phyloP scores from a whole-genome alignment of 106 monocot genomes.

The Posidonia australis region DNA sequence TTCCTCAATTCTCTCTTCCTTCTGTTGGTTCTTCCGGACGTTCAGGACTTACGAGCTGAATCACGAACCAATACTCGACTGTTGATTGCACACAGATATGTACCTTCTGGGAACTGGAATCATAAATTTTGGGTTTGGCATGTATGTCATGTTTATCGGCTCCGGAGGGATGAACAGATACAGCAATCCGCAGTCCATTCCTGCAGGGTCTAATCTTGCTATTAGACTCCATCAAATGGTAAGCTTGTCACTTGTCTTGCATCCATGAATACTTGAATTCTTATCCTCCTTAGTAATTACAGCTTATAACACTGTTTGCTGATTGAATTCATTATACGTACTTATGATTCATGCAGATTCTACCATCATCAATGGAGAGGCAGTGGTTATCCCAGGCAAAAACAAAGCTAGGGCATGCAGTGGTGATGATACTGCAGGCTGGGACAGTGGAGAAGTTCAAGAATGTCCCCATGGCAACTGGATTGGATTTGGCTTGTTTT shows the following conservation, averaged over 20 bases:
- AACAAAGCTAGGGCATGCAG: constrained; percentile 12
- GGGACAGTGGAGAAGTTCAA: constrained; percentile 19
- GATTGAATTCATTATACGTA: background rate
- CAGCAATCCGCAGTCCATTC: background rate
- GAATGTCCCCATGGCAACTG: constrained; percentile 7
- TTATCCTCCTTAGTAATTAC: background rate
- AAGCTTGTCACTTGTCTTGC: background rate
- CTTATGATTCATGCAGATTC: background rate
- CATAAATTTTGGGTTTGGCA: constrained; percentile 17
- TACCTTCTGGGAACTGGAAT: constrained; percentile 19
- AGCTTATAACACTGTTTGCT: too few species aligned
- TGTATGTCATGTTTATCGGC: constrained; percentile 17
- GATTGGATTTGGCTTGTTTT: constrained; percentile 19
- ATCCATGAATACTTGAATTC: background rate
- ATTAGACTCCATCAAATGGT: constrained; percentile 7
- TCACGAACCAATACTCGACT: background rate
- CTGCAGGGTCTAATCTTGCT: constrained; percentile 1
- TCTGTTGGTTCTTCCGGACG: background rate
- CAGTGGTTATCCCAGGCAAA: constrained; percentile 13
- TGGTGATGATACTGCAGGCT: constrained; percentile 17
- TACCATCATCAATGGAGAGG: background rate
- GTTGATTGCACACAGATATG: constrained; percentile 10
- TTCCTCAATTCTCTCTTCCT: background rate
- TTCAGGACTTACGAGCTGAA: background rate
- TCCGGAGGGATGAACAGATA: background rate